Percentiles rank a stretch among this genome's conserved stretches.
Evolutionary conservation across 2,329 filamentous ascomycete species (phyloP).

Genomic region (Phoma sp.): DNA sequence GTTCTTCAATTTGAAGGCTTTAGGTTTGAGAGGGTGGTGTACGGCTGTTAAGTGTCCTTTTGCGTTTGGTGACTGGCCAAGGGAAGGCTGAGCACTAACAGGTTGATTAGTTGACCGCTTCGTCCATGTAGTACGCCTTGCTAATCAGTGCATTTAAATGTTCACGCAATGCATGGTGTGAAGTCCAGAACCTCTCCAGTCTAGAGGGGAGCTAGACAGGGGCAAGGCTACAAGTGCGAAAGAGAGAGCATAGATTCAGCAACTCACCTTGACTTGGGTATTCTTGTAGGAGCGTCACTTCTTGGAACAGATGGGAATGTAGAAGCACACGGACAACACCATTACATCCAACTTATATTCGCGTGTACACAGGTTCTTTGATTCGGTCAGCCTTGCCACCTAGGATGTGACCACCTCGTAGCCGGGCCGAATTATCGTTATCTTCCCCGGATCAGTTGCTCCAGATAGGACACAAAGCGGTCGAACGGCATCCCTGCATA

Average conservation of each 20-base stretch:
- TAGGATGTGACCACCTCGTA: conserved; percentile 12
- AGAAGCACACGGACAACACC: not conserved
- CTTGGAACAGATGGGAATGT: not conserved
- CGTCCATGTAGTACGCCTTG: not conserved
- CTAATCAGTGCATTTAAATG: not conserved
- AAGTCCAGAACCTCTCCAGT: not conserved
- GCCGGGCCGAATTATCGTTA: conserved; percentile 21
- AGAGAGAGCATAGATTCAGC: not conserved
- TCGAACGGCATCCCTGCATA: conserved; percentile 16
- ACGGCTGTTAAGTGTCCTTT: not conserved
- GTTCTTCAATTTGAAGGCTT: no score
- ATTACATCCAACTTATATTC: not conserved
- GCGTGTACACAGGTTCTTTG: conserved; percentile 10
- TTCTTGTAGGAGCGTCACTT: not conserved
- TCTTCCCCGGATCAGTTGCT: conserved; percentile 37
- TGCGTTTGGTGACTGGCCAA: not conserved
- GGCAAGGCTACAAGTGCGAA: not conserved
- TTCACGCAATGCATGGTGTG: not conserved
- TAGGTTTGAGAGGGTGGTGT: no score
- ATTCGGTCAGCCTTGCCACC: conserved; percentile 19
- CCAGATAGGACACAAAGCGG: conserved; percentile 32
- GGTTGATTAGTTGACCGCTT: conserved; percentile 22
- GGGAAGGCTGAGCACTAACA: conserved; percentile 3
- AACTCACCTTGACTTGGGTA: not conserved
- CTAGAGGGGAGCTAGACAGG: not conserved